Evolutionary conservation across 192 early-diverging fungal genomes (phyloP).

Genomic region (Chytriomyces sp.): DNA sequence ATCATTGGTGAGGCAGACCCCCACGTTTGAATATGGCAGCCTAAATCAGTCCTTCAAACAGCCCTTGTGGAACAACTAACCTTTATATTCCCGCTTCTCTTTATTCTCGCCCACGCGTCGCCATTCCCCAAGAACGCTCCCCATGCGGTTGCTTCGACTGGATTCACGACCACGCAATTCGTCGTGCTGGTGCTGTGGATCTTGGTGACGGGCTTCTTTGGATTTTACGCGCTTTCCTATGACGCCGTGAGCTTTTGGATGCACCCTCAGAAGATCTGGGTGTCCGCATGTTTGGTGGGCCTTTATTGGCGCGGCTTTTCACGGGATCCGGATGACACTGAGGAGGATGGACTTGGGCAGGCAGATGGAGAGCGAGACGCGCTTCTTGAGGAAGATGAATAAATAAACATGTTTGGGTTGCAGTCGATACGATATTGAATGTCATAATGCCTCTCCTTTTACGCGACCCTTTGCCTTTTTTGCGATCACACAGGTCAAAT

Average conservation of each 20-base stretch:
- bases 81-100: slow-evolving; percentile 26
- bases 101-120: slow-evolving; percentile 9
- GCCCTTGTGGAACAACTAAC: slow-evolving; percentile 32
- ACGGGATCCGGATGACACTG: background rate
- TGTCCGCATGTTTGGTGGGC: slow-evolving; percentile 6
- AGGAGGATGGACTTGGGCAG: background rate
- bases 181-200: background rate
- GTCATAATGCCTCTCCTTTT: too few relatives aligned
- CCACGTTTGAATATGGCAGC: background rate
- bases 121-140: slow-evolving; percentile 44
- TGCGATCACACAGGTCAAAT: too few relatives aligned
- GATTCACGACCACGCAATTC: background rate
- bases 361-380: background rate
- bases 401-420: too few relatives aligned
- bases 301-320: background rate
- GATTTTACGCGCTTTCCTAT: slow-evolving; percentile 19
- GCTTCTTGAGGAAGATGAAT: too few relatives aligned
- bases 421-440: too few relatives aligned
- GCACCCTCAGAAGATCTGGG: slow-evolving; percentile 27
- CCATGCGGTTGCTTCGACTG: background rate
- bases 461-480: too few relatives aligned
- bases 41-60: background rate
- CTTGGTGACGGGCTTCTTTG: background rate
- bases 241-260: background rate
- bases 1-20: slow-evolving; percentile 19